A percentile compares a stretch with the other conserved stretches of the same genome.
Conservation (phyloP, 2,329 filamentous ascomycete genomes). For the Penicillium sp. region DNA sequence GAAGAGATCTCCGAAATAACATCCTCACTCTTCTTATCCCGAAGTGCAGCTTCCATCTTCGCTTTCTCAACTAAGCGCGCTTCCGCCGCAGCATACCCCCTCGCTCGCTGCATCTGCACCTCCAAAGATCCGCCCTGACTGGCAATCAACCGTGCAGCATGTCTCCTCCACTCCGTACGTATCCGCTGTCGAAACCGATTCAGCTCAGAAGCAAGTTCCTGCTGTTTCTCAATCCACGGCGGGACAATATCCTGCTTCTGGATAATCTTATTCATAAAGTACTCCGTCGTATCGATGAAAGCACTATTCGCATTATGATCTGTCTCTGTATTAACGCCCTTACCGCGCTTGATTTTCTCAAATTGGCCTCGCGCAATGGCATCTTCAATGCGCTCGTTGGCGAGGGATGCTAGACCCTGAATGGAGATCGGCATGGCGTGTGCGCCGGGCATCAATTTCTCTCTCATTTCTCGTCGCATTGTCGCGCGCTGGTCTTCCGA, state of each 20-base stretch:
- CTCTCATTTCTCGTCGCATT: slow-evolving; percentile 74
- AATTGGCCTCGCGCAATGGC: slow-evolving; percentile 93
- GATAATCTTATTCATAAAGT: slow-evolving; percentile 98
- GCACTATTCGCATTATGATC: slow-evolving; percentile 83
- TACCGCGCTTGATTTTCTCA: slow-evolving; percentile 79
- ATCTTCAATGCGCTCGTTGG: slow-evolving; percentile 91
- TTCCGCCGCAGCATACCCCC: slow-evolving; percentile 78
- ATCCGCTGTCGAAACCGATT: slow-evolving; percentile 75
- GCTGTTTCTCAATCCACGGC: slow-evolving; percentile 98
- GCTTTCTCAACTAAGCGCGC: slow-evolving; percentile 39
- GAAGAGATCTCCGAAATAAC: slow-evolving; percentile 30
- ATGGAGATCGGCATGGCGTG: slow-evolving; percentile 77
- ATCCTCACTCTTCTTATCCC: slow-evolving; percentile 15
- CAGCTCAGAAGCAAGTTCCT: slow-evolving; percentile 76
- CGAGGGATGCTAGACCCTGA: slow-evolving; percentile 78
- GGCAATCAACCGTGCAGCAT: slow-evolving; percentile 79
- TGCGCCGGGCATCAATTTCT: slow-evolving; percentile 76
- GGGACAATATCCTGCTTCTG: slow-evolving; percentile 94
- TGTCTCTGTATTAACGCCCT: slow-evolving; percentile 70
- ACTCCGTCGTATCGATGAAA: slow-evolving; percentile 95
- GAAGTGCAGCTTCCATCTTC: slow-evolving; percentile 36
- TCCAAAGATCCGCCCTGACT: slow-evolving; percentile 76
- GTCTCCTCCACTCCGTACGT: slow-evolving; percentile 81
- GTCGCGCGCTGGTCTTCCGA: slow-evolving; percentile 75
- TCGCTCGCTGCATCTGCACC: slow-evolving; percentile 73